phyloP scores from a whole-genome alignment of 1,139 yeast species.

The Sugiyamaella castrensis region DNA sequence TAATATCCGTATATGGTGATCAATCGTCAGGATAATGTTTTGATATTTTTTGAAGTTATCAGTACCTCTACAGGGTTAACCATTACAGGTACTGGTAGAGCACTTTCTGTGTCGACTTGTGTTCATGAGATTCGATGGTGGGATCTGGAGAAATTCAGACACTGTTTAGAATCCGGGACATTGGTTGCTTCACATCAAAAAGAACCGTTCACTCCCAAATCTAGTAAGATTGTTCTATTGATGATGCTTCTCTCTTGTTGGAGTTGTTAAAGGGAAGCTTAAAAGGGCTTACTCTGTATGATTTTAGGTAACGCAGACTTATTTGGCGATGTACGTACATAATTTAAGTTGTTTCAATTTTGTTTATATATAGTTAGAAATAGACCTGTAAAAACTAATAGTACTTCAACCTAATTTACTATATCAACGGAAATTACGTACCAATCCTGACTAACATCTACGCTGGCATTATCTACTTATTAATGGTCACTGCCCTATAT shows the following conservation, averaged over 20 bases:
- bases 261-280: background rate
- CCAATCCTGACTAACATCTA: no score
- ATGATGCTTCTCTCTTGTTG: background rate
- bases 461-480: no score
- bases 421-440: no score
- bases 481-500: no score
- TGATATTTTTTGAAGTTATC: constrained; percentile 3
- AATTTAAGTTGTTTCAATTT: no score
- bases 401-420: no score
- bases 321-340: no score
- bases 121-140: constrained; percentile 24
- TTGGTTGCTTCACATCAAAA: background rate
- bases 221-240: background rate
- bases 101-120: constrained; percentile 21
- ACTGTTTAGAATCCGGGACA: no score
- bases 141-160: constrained; percentile 14
- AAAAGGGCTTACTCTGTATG: background rate
- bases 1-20: constrained; percentile 10
- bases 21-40: constrained; percentile 4
- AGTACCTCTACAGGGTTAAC: background rate
- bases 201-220: background rate
- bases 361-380: no score
- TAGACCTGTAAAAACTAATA: no score
- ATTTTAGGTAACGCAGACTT: no score
- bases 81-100: constrained; percentile 18